Conservation (phyloP, 805 yeast genomes). For the Wickerhamomyces pijperi region DNA sequence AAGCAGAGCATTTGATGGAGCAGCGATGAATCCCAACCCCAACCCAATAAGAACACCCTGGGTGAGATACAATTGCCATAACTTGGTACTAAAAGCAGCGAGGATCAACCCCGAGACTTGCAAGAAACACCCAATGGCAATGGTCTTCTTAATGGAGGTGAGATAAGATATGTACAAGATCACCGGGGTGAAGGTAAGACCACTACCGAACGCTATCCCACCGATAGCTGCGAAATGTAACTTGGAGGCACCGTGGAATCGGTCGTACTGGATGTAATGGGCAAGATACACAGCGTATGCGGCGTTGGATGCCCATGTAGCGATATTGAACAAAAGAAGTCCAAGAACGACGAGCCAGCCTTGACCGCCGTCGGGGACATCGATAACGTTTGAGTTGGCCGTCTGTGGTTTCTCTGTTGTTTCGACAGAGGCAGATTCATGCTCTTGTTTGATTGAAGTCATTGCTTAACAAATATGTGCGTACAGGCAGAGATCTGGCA, state of each 20-base stretch:
- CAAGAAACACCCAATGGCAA: conserved; percentile 35
- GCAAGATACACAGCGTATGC: conserved; percentile 51
- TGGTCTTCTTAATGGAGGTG: conserved; percentile 31
- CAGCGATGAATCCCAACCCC: conserved; percentile 38
- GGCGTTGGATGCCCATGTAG: conserved; percentile 20
- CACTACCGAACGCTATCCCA: conserved; percentile 46
- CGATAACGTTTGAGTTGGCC: conserved; percentile 4
- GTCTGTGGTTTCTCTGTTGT: too few species aligned
- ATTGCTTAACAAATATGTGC: too few species aligned
- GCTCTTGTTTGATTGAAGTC: too few species aligned
- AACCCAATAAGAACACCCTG: conserved; percentile 57
- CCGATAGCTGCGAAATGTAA: conserved; percentile 59
- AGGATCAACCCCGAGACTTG: conserved; percentile 46
- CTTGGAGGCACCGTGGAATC: conserved; percentile 41
- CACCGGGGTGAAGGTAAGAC: conserved; percentile 53
- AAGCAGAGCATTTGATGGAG: conserved; percentile 46
- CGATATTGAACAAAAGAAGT: conserved; percentile 13
- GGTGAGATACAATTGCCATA: conserved; percentile 58
- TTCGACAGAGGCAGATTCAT: too few species aligned
- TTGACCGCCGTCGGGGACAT: conserved; percentile 18
- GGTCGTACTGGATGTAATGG: conserved; percentile 36
- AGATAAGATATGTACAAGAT: conserved; percentile 13
- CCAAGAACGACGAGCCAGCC: conserved; percentile 18
- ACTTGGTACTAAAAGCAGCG: conserved; percentile 45
- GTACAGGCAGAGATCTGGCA: too few species aligned